phyloP scores from a whole-genome alignment of 345 rosid species.

The Eucalyptus regnans region DNA sequence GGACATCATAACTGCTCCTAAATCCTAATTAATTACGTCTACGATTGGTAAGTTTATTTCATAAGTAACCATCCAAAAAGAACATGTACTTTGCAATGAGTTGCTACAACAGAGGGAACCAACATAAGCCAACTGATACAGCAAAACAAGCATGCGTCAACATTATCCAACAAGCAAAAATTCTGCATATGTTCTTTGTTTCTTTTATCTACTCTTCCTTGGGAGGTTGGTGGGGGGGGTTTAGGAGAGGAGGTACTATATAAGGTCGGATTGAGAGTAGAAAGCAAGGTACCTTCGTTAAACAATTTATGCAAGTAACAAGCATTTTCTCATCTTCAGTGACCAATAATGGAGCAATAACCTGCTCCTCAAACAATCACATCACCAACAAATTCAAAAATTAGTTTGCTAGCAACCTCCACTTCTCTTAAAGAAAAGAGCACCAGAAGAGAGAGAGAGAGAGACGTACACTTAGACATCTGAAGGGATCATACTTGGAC shows the following conservation, averaged over 20 bases:
- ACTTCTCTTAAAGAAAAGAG: not conserved
- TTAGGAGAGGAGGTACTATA: not conserved
- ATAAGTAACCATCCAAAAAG: not conserved
- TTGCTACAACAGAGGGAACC: not conserved
- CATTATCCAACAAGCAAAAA: not conserved
- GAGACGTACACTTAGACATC: constrained; percentile 41
- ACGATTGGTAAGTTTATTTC: not conserved
- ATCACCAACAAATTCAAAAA: not conserved
- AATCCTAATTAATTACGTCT: not conserved
- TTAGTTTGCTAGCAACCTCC: not conserved
- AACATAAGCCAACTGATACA: not conserved
- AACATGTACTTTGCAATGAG: not conserved
- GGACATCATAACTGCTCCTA: not conserved
- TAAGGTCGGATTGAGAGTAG: not conserved
- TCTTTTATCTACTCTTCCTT: not conserved
- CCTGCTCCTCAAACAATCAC: constrained; percentile 14
- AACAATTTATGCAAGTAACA: constrained; percentile 31
- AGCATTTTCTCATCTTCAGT: constrained; percentile 51
- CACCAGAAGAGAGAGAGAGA: not conserved
- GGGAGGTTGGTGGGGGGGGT: not conserved
- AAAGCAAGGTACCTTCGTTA: constrained; percentile 34
- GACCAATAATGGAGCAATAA: constrained; percentile 27
- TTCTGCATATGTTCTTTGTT: not conserved
- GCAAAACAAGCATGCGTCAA: not conserved
- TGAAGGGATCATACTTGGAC: constrained; percentile 39